A percentile compares a stretch with the other conserved stretches of the same genome.
Evolutionary conservation across 352 stramenopile species (phyloP).

Genomic region (Phytophthora ramorum): DNA sequence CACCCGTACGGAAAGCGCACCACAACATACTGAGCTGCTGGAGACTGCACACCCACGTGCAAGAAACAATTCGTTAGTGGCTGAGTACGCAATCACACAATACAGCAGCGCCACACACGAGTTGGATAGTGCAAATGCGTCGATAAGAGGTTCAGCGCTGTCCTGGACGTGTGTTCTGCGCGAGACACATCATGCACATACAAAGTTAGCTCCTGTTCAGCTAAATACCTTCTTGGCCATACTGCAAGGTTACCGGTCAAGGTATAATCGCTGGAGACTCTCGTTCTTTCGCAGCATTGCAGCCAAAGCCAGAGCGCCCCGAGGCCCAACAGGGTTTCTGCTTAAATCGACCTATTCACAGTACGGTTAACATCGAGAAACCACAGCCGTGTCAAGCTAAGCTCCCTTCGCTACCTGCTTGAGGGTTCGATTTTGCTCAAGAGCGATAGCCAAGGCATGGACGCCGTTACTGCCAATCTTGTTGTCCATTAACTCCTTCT

Average conservation of each 20-base stretch:
- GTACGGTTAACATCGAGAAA: neutral
- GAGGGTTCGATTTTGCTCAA: constrained; percentile 44
- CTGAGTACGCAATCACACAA: neutral
- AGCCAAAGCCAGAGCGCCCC: constrained; percentile 33
- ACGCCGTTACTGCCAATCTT: constrained; percentile 33
- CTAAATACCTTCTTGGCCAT: neutral
- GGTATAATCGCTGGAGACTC: constrained; percentile 34
- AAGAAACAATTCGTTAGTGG: neutral
- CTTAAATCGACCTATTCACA: constrained; percentile 35
- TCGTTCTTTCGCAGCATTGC: constrained; percentile 43
- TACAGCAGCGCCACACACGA: constrained; percentile 29
- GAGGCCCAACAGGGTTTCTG: constrained; percentile 37
- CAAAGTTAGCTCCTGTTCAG: neutral
- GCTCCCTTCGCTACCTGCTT: constrained; percentile 7
- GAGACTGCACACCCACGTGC: constrained; percentile 23
- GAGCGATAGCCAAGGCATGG: constrained; percentile 36
- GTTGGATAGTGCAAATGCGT: constrained; percentile 35
- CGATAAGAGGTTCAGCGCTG: constrained; percentile 29
- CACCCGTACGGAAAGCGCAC: constrained; percentile 34
- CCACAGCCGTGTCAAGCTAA: neutral
- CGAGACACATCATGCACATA: neutral
- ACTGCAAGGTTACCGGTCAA: constrained; percentile 34
- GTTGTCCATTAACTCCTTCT: constrained; percentile 40
- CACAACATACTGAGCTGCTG: constrained; percentile 43
- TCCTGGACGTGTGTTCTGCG: constrained; percentile 31